Evolutionary conservation across 2,329 filamentous ascomycete species (phyloP), one percentile per base, ranked within the genome.

Genomic region (Botryosphaeria dothidea): DNA sequence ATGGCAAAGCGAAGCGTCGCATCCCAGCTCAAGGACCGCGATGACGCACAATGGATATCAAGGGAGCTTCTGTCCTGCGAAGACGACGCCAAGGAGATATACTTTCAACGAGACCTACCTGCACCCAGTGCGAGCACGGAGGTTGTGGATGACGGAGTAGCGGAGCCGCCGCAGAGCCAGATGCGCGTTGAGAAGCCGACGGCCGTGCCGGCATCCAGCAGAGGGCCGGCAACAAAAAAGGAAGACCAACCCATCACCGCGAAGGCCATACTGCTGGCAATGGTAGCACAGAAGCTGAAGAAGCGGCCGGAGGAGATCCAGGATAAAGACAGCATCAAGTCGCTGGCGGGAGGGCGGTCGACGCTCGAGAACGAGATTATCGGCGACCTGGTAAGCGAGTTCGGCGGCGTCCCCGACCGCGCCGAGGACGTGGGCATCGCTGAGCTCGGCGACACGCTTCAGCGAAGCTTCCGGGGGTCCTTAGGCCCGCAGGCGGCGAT

Each of bases 341-440:
- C 72, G 25, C 70, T 80, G 13, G 72, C 69, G 62, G 72, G 70
- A 64, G 73, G 78, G 4, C 74, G 76, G 61, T 82, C 80, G 1
- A 81, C 80, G 1, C 69, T 82, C 2, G 77, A 82, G 64, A 82
- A 82, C 63, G 80, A 82, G 65, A 73, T 82, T 61, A 73, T 78
- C 11, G 80, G 80, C 2, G 79, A 82, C 66, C 72, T 82, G 23
- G 67, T 72, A 9, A 71, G 70, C 21, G 80, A 82, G 66, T 80
- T 82, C 65, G 79, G 77, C 8, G 69, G 67, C 5, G 66, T 79
- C 1, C 79, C 80, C 4, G 78, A 81, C 43, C 72, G 75, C 8
- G 69, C 74, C 4, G 80, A 82, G 54, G 78, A 80, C 34, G 68
- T 79, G 64, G 66, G 76, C 23, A 65, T 82, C 7, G 64, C 67